These are phyloP conservation scores for Prunus mira DNA, from an alignment of 306 rosid genomes.

Conservation along the genomic window DNA sequence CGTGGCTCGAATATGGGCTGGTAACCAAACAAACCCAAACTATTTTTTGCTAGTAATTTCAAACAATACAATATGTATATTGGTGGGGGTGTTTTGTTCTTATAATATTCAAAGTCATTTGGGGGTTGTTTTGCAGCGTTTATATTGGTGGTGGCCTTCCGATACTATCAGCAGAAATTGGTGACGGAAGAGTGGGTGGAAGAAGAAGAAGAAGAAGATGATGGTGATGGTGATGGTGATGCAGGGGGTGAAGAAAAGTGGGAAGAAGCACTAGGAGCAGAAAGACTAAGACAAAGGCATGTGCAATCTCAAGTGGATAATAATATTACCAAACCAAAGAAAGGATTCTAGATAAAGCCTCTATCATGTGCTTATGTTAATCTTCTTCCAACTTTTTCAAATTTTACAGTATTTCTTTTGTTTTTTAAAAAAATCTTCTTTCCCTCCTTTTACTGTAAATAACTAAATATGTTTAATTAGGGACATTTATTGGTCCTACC, in stretches of 20 bases:
- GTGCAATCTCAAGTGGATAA: neutral
- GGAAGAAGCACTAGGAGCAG: constrained; percentile 9
- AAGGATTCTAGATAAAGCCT: constrained; percentile 10
- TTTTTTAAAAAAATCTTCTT: neutral
- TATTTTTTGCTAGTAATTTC: too few species aligned
- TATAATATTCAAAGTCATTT: too few species aligned
- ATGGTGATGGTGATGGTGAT: constrained; percentile 27
- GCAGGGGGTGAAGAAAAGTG: constrained; percentile 37
- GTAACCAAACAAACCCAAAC: constrained; percentile 23
- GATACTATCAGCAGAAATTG: constrained; percentile 68
- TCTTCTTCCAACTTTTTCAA: too few species aligned
- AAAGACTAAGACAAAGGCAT: neutral
- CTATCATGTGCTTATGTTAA: neutral
- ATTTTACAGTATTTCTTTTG: neutral
- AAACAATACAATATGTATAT: too few species aligned
- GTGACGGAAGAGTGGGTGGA: constrained; percentile 51
- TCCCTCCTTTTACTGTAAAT: neutral
- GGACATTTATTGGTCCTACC: neutral
- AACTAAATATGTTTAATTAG: neutral
- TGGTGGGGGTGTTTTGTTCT: too few species aligned
- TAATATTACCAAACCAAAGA: constrained; percentile 27
- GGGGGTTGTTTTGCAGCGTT: constrained; percentile 55
- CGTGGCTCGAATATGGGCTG: constrained; percentile 90
- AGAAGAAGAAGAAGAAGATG: constrained; percentile 38
- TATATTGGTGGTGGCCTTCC: constrained; percentile 64